Evolutionary conservation across 2,329 filamentous ascomycete species (phyloP).

Genomic region (Grosmannia serpens): DNA sequence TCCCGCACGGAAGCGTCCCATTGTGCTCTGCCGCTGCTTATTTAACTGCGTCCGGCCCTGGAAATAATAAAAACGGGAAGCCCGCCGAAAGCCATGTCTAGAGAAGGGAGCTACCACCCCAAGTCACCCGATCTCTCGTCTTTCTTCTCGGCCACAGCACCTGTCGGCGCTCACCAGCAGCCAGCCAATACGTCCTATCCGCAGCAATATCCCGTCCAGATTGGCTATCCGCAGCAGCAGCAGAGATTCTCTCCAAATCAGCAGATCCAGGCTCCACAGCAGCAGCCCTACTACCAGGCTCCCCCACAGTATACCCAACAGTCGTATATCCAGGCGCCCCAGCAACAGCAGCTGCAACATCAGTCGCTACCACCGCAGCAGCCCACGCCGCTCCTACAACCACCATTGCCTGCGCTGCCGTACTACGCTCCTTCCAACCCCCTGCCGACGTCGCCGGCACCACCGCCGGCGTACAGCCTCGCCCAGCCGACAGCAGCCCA

Average conservation of each 20-base stretch:
- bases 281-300: slow-evolving; percentile 11
- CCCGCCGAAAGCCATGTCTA: slow-evolving; percentile 31
- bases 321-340: slow-evolving; percentile 9
- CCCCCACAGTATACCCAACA: slow-evolving; percentile 4
- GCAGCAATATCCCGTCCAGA: slow-evolving; percentile 15
- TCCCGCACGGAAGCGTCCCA: neutral
- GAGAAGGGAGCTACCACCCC: slow-evolving; percentile 41
- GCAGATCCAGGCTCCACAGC: slow-evolving; percentile 13
- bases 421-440: neutral
- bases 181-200: slow-evolving; percentile 16
- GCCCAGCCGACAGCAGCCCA: neutral
- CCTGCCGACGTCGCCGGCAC: neutral
- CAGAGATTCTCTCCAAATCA: slow-evolving; percentile 4
- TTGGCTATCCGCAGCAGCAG: slow-evolving; percentile 4
- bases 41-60: neutral
- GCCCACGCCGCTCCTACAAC: neutral
- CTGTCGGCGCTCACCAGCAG: slow-evolving; percentile 17
- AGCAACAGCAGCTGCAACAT: neutral
- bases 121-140: slow-evolving; percentile 49
- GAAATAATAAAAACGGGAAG: neutral
- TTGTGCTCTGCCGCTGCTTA: neutral
- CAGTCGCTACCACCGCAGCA: neutral
- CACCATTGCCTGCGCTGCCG: neutral
- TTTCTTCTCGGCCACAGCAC: slow-evolving; percentile 30
- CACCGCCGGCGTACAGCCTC: neutral